Evolutionary conservation across 257 asterid genomes (phyloP), one percentile per base, ranked within the genome.

Genomic region (Nemophila menziesii): DNA sequence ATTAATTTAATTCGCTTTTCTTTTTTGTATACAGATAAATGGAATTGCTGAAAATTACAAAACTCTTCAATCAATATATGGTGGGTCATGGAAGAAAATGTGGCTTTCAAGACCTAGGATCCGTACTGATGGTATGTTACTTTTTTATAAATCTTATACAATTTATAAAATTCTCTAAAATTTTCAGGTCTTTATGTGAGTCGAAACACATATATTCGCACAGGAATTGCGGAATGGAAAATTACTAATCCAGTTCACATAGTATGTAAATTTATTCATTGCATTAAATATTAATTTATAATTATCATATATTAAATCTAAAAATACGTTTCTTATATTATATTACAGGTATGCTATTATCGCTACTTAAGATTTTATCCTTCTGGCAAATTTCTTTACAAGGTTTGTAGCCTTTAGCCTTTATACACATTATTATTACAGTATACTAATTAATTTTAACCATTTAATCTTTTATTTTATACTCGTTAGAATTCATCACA

Each of bases 21-120:
- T 24, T 38, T 55, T 24, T 46, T 45, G 14, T 51, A 3, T 57
- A 51, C 56, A 89, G 98, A 33, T 62, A 46, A 42, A 69, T 51
- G 93, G 94, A 44, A 56, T 84, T 24, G 71, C 61, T 51, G 92
- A 80, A 58, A 84, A 80, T 62, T 89, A 74, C 56, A 72, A 69
- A 67, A 62, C 64, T 58, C 73, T 89, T 18, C 94, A 84, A 33
- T 74, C 68, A 3, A 48, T 37, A 23, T 89, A 78, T 64, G 69
- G 74, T 66, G 92, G 95, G 49, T 84, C 92, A n/a, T 89, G 98
- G 98, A 81, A 82, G 68, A 84, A 72, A 71, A 89, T 89, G 98
- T 89, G 98, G 98, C 87, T 89, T 52, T 64, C 62, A 62, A 78
- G 95, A 55, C 98, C 98, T 52, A 68, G 98, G 71, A 71, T 89